Percentiles rank a stretch among this genome's conserved stretches.
Conservation (phyloP, 352 stramenopile genomes). For the Phytopythium oedochilum region DNA sequence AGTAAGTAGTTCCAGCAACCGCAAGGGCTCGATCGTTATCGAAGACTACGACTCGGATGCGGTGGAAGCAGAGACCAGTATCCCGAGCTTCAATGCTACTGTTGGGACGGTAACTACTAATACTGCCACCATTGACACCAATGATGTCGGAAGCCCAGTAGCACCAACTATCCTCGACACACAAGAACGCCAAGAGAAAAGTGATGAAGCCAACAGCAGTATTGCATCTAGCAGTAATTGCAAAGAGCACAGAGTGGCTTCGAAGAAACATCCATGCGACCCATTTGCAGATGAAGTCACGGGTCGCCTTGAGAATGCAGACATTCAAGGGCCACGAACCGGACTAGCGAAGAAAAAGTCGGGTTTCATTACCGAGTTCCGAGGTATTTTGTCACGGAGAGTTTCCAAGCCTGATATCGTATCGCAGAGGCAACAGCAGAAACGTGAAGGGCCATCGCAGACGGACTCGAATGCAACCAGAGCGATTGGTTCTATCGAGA, state of each 20-base stretch:
- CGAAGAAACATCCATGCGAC: no score
- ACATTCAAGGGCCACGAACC: neutral
- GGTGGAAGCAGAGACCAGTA: neutral
- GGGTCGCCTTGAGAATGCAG: neutral
- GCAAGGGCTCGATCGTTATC: neutral
- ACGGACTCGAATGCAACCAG: neutral
- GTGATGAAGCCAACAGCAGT: no score
- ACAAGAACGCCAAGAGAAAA: no score
- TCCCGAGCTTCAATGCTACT: neutral
- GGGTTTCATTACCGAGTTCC: slow-evolving; percentile 12
- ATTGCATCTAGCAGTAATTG: no score
- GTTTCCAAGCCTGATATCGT: neutral
- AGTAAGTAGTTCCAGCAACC: neutral
- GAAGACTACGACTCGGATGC: slow-evolving; percentile 4
- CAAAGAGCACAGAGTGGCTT: no score
- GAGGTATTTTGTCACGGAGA: slow-evolving; percentile 10
- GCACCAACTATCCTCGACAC: no score
- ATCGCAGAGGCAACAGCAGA: neutral
- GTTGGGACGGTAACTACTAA: no score
- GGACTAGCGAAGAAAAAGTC: slow-evolving; percentile 2
- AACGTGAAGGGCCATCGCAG: neutral
- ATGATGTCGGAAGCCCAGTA: no score
- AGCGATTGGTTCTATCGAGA: neutral
- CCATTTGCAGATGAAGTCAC: neutral
- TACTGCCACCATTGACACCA: no score